These are phyloP conservation scores for Kluyveromyces marxianus DNA, from an alignment of 1,139 yeast species.

Conservation along the genomic window DNA sequence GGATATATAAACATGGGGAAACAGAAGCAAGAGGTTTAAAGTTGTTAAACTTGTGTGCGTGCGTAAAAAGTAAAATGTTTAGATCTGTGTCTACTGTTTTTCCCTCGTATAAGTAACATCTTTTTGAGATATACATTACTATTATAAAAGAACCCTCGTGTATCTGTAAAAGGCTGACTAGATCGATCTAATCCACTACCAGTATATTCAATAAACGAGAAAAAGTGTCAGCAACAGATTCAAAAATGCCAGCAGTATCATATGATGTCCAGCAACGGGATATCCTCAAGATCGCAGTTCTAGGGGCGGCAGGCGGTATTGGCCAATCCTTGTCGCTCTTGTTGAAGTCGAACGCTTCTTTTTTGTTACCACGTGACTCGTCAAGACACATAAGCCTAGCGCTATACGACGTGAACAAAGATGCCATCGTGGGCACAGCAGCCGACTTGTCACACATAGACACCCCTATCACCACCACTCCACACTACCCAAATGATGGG, in stretches of 20 bases:
- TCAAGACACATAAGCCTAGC: slow-evolving; percentile 33
- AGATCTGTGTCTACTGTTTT: too few species aligned
- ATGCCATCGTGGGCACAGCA: slow-evolving; percentile 75
- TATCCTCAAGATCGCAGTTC: slow-evolving; percentile 50
- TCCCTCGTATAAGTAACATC: too few species aligned
- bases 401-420: slow-evolving; percentile 63
- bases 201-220: too few species aligned
- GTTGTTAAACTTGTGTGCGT: too few species aligned
- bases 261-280: slow-evolving; percentile 3
- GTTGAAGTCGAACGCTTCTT: slow-evolving; percentile 45
- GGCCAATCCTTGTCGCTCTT: slow-evolving; percentile 91
- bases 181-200: background rate
- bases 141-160: too few species aligned
- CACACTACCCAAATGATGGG: slow-evolving; percentile 51
- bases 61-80: too few species aligned
- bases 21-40: too few species aligned
- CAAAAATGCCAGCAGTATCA: slow-evolving; percentile 3
- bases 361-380: slow-evolving; percentile 38
- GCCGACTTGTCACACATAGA: slow-evolving; percentile 88
- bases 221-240: background rate
- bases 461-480: slow-evolving; percentile 64
- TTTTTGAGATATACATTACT: too few species aligned
- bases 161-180: background rate
- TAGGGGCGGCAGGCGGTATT: slow-evolving; percentile 84
- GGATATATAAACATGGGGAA: too few species aligned